Base-by-base conservation (phyloP, 73 alveolate genomes). In the Uronychia binucleata region DNA sequence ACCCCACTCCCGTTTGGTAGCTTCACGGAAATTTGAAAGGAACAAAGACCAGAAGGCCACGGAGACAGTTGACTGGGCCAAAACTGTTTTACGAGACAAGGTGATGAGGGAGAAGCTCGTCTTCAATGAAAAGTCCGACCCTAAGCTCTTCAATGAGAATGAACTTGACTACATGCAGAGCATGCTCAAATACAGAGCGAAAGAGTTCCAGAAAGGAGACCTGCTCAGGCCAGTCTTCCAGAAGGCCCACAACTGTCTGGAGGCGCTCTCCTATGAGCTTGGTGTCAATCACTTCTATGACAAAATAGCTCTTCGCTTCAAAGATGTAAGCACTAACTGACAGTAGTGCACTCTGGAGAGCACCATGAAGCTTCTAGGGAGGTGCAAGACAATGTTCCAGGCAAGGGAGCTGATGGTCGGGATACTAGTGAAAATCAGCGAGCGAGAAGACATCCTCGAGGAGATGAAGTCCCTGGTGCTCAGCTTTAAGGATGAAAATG, bases 101-200 rank as follows among this genome's bases (percentile, higher is more conserved):
- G 33, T 82, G 0, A n/a, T 34, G 28, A 30, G 33, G 1, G 78
- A 33, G 30, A 26, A 30, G 19, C 29, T 67, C 1, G 19, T 25
- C n/a, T 82, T 82, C 46, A 82, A 82, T 30, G 26, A 8, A 0
- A 77, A 82, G 31, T 26, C 31, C 26, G 81, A 59, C 33, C 75
- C 74, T 30, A 67, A 33, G 34, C 33, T 30, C 31, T 82, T 60
- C 76, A 59, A 30, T 5, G 74, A 26, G 27, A 79, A 58, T 5
- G 89, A 82, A 8, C n/a, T 82, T 1, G 89, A 82, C 31, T 82
- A 82, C 74, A 60, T 60, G 81, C 59, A 60, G 8, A 28, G 60
- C 30, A 28, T 82, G 35, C 35, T 82, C 33, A 59, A 79, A 30
- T 82, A 29, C 31, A 58, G 46, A 25, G 1, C 81, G 8, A 82